Evolutionary conservation across 306 rosid species (phyloP).

Genomic region (Elaeagnus macrophylla): DNA sequence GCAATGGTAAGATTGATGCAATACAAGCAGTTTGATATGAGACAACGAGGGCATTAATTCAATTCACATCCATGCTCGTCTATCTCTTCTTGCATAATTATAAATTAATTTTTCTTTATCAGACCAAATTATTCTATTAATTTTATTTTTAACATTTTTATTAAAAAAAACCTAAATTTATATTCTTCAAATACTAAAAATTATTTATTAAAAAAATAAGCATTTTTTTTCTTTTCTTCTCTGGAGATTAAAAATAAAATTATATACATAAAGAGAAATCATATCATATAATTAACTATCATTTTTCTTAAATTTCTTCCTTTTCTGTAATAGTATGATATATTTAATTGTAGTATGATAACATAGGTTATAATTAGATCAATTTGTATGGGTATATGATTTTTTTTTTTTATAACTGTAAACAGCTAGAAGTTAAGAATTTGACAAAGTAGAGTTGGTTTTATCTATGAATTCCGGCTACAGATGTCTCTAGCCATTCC

Average conservation of each 20-base stretch:
- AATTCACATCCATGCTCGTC: slow-evolving; percentile 7
- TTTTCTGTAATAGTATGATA: slow-evolving; percentile 31
- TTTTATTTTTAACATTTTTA: too few species aligned
- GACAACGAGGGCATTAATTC: slow-evolving; percentile 21
- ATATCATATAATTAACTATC: too few species aligned
- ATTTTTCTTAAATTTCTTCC: slow-evolving; percentile 11
- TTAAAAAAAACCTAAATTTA: too few species aligned
- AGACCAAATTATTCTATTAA: too few species aligned
- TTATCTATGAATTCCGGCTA: slow-evolving; percentile 11
- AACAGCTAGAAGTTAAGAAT: slow-evolving; percentile 41
- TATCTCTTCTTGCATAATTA: slow-evolving; percentile 31
- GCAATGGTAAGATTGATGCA: slow-evolving; percentile 48
- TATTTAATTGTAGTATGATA: slow-evolving; percentile 40
- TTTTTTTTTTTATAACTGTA: slow-evolving; percentile 83
- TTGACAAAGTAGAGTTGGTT: slow-evolving; percentile 15
- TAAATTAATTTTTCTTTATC: slow-evolving; percentile 26
- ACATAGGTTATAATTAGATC: slow-evolving; percentile 68
- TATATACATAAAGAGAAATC: too few species aligned
- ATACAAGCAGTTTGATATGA: slow-evolving; percentile 58
- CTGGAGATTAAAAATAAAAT: too few species aligned
- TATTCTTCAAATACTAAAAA: too few species aligned
- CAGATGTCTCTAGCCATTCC: too few species aligned
- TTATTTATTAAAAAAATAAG: too few species aligned
- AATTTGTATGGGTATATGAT: slow-evolving; percentile 40
- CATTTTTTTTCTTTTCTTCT: too few species aligned